Base-by-base conservation (phyloP, 1,284 basidiomycete genomes). In the Apiotrichum sp. region DNA sequence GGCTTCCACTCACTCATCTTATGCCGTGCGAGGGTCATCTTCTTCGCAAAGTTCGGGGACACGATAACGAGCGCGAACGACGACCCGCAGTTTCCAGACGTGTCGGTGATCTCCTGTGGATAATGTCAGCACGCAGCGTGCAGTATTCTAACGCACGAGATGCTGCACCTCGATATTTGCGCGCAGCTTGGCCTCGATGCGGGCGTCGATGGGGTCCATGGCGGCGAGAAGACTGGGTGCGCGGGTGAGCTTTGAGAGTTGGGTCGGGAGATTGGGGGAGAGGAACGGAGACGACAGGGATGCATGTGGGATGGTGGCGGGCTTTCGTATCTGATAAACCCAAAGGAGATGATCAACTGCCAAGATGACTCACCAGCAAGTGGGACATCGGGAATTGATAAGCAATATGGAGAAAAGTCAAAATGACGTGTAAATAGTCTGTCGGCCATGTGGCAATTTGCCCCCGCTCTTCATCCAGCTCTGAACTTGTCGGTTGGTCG, bases 41-140 rank as follows among this genome's bases (percentile, higher is more conserved):
- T 76, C 56, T 68, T 69, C 3, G 65, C 66, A 57, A 76, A 76
- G 56, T 69, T 69, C 6, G 69, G 67, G 29, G 74, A 75, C 5
- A 76, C 74, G 38, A 76, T 66, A 6, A 66, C 68, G 35, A 75
- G 63, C 4, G 71, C 70, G 48, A 69, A 76, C 4, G 72, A 73
- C n/a, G 67, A 69, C 13, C 74, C 74, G 62, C 74, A 76, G 55
- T 76, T 76, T 29, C 72, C 74, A 3, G 73, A 75, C 0, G 73
- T 75, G 61, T 62, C 61, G 31, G 49, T 52, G 35, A 62, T 62
- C 34, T 62, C 61, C 61, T 62, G 52, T 2, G 31, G 9, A 29
- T 2, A 8, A 8, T 2, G 34, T 9, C 8, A 32, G 2, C 7
- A 38, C 8, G 6, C 11, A n/a, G 22, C 10, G 3, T 9, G n/a